A percentile compares a stretch with the other conserved stretches of the same genome.
These are phyloP conservation scores for Arachis hypogaea DNA, from an alignment of 306 rosid genomes.

Conservation along the genomic window DNA sequence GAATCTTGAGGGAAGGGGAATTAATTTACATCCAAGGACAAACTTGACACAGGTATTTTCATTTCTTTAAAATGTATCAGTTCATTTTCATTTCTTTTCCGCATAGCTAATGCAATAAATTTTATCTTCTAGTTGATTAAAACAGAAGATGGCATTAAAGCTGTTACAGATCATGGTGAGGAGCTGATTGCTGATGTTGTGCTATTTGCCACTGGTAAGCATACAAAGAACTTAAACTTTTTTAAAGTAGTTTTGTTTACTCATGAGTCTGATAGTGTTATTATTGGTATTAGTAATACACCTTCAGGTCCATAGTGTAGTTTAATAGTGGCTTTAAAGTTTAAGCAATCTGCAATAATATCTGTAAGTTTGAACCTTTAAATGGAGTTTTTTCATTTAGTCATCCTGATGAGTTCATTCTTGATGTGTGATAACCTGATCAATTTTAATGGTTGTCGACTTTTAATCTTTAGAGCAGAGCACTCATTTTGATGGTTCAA, in stretches of 20 bases:
- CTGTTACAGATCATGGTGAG: constrained; percentile 87
- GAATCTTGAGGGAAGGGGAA: constrained; percentile 92
- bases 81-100: constrained; percentile 23
- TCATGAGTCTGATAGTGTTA: not conserved
- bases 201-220: constrained; percentile 90
- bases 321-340: constrained; percentile 6
- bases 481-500: not conserved
- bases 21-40: constrained; percentile 82
- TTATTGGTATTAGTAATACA: not conserved
- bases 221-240: constrained; percentile 25
- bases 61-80: constrained; percentile 2
- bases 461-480: not conserved
- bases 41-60: constrained; percentile 68
- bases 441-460: constrained; percentile 2
- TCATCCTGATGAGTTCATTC: not conserved
- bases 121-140: constrained; percentile 63
- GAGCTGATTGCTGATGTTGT: constrained; percentile 89
- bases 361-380: constrained; percentile 8
- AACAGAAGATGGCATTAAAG: constrained; percentile 85
- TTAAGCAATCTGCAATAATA: constrained; percentile 2
- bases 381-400: constrained; percentile 5
- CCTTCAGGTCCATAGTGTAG: not conserved
- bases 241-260: not conserved
- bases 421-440: constrained; percentile 21
- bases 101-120: constrained; percentile 28